Evolutionary conservation across 306 rosid genomes (phyloP).

Genomic region (Lagenaria siceraria): DNA sequence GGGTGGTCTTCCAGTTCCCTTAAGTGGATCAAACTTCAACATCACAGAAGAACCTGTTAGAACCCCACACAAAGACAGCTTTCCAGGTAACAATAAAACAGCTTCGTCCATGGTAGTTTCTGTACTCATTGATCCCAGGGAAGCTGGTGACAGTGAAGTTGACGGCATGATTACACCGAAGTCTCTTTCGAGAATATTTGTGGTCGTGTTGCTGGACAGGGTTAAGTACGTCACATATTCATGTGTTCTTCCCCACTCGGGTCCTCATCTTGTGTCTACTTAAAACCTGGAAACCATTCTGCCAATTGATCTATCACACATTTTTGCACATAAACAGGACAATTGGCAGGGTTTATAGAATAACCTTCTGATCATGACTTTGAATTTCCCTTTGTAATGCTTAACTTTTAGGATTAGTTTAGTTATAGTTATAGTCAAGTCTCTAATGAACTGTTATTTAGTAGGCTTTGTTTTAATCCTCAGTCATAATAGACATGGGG

Average conservation of each 20-base stretch:
- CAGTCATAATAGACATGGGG: not conserved
- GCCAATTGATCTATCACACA: not conserved
- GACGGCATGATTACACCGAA: constrained; percentile 68
- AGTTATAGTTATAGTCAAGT: not conserved
- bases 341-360: not conserved
- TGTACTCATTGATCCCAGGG: constrained; percentile 88
- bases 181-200: constrained; percentile 67
- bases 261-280: constrained; percentile 53
- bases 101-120: constrained; percentile 75
- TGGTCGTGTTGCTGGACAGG: constrained; percentile 71
- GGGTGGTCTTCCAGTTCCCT: constrained; percentile 38
- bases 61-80: constrained; percentile 28
- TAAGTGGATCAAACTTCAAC: constrained; percentile 39
- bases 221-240: constrained; percentile 91
- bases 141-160: constrained; percentile 46
- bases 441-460: not conserved
- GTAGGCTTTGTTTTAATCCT: not conserved
- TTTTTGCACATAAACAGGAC: not conserved
- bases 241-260: constrained; percentile 66
- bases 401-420: not conserved
- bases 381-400: not conserved
- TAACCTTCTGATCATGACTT: not conserved
- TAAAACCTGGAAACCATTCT: constrained; percentile 14
- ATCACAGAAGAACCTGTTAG: constrained; percentile 34
- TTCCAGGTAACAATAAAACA: constrained; percentile 46